Evolutionary conservation across 2,329 filamentous ascomycete species (phyloP).

Genomic region (Fragosphaeria purpurea): DNA sequence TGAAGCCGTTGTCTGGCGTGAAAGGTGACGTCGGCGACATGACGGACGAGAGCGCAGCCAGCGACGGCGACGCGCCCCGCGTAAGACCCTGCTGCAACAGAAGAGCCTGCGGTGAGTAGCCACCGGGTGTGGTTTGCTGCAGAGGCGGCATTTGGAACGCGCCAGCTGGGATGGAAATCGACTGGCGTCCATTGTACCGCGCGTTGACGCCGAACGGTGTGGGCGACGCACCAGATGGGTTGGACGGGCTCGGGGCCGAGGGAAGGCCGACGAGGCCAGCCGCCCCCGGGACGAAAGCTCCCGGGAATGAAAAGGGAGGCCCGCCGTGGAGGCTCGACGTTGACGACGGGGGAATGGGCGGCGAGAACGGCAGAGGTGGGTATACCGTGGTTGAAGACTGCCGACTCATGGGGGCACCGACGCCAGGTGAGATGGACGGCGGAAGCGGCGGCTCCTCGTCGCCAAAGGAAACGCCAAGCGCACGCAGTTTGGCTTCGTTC

Average conservation of each 20-base stretch:
- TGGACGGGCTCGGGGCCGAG: conserved; percentile 50
- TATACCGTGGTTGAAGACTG: conserved; percentile 61
- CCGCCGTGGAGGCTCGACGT: conserved; percentile 58
- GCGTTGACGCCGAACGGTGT: conserved; percentile 48
- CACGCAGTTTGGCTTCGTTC: conserved; percentile 83
- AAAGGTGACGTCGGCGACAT: conserved; percentile 58
- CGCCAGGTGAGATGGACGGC: conserved; percentile 57
- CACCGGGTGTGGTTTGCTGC: conserved; percentile 48
- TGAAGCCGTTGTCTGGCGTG: conserved; percentile 39
- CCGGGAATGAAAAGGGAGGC: conserved; percentile 46
- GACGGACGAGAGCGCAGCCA: conserved; percentile 42
- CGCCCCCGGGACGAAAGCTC: conserved; percentile 37
- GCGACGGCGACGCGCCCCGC: conserved; percentile 54
- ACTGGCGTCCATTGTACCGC: conserved; percentile 61
- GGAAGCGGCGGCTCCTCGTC: conserved; percentile 55
- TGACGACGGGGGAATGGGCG: conserved; percentile 70
- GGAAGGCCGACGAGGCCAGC: conserved; percentile 30
- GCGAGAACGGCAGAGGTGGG: conserved; percentile 69
- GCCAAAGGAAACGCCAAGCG: conserved; percentile 75
- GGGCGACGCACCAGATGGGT: conserved; percentile 61
- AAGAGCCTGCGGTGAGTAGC: conserved; percentile 48
- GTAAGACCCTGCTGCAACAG: conserved; percentile 40
- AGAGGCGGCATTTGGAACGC: conserved; percentile 50
- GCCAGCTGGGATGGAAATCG: conserved; percentile 54
- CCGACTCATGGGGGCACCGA: conserved; percentile 46